Percentiles rank a stretch among this genome's conserved stretches.
Evolutionary conservation across 2,329 filamentous ascomycete species (phyloP).

Genomic region (Westerdykella sp.): DNA sequence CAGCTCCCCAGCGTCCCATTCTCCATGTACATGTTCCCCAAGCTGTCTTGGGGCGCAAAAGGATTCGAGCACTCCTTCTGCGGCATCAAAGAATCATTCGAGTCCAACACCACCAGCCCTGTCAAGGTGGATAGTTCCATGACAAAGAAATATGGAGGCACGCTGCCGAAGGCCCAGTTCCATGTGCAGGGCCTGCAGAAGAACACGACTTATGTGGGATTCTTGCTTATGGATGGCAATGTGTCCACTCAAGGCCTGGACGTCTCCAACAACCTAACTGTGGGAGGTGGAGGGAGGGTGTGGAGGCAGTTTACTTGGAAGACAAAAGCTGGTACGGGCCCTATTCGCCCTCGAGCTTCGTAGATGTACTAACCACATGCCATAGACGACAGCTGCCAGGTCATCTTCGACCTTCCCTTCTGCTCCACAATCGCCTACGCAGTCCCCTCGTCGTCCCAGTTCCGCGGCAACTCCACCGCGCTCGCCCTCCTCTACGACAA

Average conservation of each 20-base stretch:
- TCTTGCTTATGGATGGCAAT: conserved; percentile 60
- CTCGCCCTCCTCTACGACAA: conserved; percentile 73
- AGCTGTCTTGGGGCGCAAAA: conserved; percentile 52
- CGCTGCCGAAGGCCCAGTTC: conserved; percentile 73
- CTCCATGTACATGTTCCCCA: conserved; percentile 68
- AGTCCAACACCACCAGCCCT: conserved; percentile 54
- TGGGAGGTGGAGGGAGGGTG: conserved; percentile 69
- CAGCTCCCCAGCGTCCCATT: conserved; percentile 49
- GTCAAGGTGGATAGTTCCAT: conserved; percentile 59
- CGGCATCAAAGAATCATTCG: conserved; percentile 62
- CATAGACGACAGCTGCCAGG: conserved; percentile 70
- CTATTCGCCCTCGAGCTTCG: conserved; percentile 2
- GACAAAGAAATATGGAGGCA: conserved; percentile 55
- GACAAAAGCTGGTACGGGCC: conserved; percentile 64
- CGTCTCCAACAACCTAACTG: conserved; percentile 31
- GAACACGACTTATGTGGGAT: conserved; percentile 65
- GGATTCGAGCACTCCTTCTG: conserved; percentile 79
- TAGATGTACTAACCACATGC: conserved; percentile 10
- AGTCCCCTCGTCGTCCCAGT: conserved; percentile 70
- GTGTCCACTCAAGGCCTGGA: conserved; percentile 50
- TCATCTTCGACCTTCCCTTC: conserved; percentile 82
- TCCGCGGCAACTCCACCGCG: conserved; percentile 52
- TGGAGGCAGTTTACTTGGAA: conserved; percentile 66
- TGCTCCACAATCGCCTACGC: conserved; percentile 86
- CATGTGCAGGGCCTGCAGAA: conserved; percentile 69